Conservation (phyloP, 306 rosid species). For the Dryas drummondii region DNA sequence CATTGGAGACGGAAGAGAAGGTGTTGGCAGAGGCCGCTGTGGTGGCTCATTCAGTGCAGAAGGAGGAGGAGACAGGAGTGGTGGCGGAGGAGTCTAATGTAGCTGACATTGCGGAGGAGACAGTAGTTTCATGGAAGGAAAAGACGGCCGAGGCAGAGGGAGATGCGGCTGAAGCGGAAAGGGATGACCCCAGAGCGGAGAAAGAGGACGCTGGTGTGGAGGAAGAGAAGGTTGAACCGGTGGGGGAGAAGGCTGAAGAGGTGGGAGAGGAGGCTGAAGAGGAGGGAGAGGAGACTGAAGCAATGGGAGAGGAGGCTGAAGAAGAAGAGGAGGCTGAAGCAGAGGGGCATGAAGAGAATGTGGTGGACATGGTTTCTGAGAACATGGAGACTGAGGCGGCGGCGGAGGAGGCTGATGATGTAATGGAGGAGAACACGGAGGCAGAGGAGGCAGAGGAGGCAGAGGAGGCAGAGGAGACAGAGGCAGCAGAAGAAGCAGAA, state of each 20-base stretch:
- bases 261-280: slow-evolving; percentile 9
- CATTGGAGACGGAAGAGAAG: background rate
- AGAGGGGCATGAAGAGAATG: slow-evolving; percentile 3
- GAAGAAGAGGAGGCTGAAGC: slow-evolving; percentile 14
- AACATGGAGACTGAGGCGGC: slow-evolving; percentile 15
- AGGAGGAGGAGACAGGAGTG: background rate
- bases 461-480: slow-evolving; percentile 36
- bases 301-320: slow-evolving; percentile 4
- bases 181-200: background rate
- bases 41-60: background rate
- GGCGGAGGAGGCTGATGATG: slow-evolving; percentile 8
- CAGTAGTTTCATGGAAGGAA: background rate
- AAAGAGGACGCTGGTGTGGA: background rate
- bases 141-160: background rate
- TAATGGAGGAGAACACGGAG: slow-evolving; percentile 30
- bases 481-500: slow-evolving; percentile 45
- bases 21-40: background rate
- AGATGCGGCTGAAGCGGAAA: slow-evolving; percentile 1
- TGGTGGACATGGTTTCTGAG: slow-evolving; percentile 5
- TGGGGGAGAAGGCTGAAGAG: background rate
- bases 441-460: too few relatives aligned
- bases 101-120: background rate
- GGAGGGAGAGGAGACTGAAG: background rate
- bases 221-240: background rate
- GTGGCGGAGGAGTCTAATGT: slow-evolving; percentile 4